Base-by-base conservation (phyloP, 2,329 filamentous ascomycete genomes). In the Fusarium nurragi region DNA sequence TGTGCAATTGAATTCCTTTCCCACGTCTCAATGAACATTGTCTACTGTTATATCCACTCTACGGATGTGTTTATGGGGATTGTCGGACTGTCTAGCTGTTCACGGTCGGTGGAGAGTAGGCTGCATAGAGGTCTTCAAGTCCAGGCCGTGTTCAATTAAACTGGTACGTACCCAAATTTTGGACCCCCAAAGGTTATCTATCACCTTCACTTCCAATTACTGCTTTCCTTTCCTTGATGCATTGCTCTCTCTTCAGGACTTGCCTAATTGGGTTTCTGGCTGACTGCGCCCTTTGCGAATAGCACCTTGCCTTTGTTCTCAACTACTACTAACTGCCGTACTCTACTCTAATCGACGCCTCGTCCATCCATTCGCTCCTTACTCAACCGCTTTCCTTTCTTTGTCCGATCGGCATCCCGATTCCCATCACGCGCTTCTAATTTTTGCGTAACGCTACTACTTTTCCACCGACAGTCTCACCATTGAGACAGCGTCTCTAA, bases 391-490 rank as follows among this genome's bases (percentile, higher is more conserved):
- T 41, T 38, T 54, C 53, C 43, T 55, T 61, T 55, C 43, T 62
- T 65, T 60, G 59, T 67, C 58, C 45, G 48, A 60, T 64, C 54
- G 55, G 51, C 57, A 55, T 63, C 54, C 16, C 44, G 37, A 60
- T 54, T 54, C 43, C 41, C 45, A 56, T 50, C 47, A 47, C 19
- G 41, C 49, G 28, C 45, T 38, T 54, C 46, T 49, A 38, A 45
- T 58, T 44, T 64, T 67, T 65, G 60, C 65, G 60, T 67, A 63
- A 68, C 69, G 47, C 49, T 67, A 44, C 60, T 60, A 50, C 56
- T 51, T 55, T 28, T 63, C 62, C 44, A 61, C 62, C 55, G 48
- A 59, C 57, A 49, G 39, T 56, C 39, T 65, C 41, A 47, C 41
- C 26, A 30, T 41, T 34, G 54, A 68, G 59, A 54, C 65, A 60